Base-by-base conservation (phyloP, 495 filamentous ascomycete species). In the Barbatosphaeria neglecta region DNA sequence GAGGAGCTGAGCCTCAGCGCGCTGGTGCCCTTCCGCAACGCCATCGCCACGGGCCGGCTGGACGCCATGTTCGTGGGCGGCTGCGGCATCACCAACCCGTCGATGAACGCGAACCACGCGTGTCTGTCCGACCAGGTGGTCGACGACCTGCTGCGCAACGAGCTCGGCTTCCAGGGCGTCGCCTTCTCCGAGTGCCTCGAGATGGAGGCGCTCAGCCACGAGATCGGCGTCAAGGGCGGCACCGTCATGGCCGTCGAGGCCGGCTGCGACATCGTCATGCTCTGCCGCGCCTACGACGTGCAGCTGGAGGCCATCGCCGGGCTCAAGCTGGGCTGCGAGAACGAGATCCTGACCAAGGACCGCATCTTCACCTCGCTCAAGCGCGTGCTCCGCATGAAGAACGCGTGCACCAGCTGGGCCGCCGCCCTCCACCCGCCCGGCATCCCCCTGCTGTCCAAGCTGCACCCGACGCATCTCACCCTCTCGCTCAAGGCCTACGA, bases 171-270 rank as follows among this genome's bases (percentile, higher is more conserved):
- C 55, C 74, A 86, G 47, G 88, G 88, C 3, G 88, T 95, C 6
- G 87, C 87, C n/a, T 84, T 95, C 37, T 93, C 87, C 0, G 88
- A 95, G 55, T 95, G 88, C 47, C 69, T 94, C n/a, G 88, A 94
- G 61, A 95, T 94, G 88, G 88, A 95, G 53, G 86, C 87, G 1
- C 72, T 95, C 13, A 84, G 83, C 43, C 85, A 89, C 51, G 90
- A 94, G 51, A 92, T 94, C 50, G 88, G 88, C 11, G 85, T 95
- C n/a, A 83, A 86, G 47, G 87, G 87, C 13, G 87, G 88, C 15
- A 92, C 86, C 0, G 86, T 94, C 45, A 95, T 95, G 88, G 88
- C 88, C 0, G 85, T 93, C 47, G 89, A 92, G 58, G 88, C 88
- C 16, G 88, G 88, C 23, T 94, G 87, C 58, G 88, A 95, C 68